Percentiles rank a stretch among this genome's conserved stretches.
Conservation (phyloP, 805 yeast species). For the Nakazawaea ishiwadae region DNA sequence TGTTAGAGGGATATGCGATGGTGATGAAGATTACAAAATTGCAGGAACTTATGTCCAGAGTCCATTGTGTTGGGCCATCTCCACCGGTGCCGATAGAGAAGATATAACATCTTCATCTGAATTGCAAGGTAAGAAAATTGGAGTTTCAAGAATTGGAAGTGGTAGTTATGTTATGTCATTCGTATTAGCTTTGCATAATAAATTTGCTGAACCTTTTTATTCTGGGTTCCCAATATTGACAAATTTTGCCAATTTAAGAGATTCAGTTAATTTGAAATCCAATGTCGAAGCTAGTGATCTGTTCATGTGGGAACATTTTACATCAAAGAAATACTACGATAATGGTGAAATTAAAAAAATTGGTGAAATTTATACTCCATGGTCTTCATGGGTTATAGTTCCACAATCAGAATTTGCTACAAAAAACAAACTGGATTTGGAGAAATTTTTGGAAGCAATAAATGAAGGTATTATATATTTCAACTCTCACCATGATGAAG, state of each 20-base stretch:
- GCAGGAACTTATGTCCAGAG: constrained; percentile 82
- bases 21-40: constrained; percentile 54
- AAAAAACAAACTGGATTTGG: constrained; percentile 23
- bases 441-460: constrained; percentile 46
- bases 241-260: constrained; percentile 72
- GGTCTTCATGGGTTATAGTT: constrained; percentile 92
- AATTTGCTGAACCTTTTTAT: constrained; percentile 49
- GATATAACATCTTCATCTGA: constrained; percentile 50
- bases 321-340: constrained; percentile 82
- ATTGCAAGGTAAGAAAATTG: constrained; percentile 60
- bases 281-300: constrained; percentile 58
- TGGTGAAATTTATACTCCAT: constrained; percentile 90
- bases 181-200: constrained; percentile 64
- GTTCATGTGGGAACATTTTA: constrained; percentile 95
- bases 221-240: constrained; percentile 52
- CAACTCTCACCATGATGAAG: constrained; percentile 54
- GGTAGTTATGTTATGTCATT: constrained; percentile 91
- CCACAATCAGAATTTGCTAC: constrained; percentile 35
- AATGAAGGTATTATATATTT: constrained; percentile 69
- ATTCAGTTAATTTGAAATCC: constrained; percentile 61
- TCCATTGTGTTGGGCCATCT: constrained; percentile 87
- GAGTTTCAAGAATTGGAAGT: constrained; percentile 83
- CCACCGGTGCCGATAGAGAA: constrained; percentile 62
- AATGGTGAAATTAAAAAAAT: constrained; percentile 71
- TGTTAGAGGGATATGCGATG: constrained; percentile 75